Conservation (phyloP, 805 yeast species). For the Pichia paraexigua region DNA sequence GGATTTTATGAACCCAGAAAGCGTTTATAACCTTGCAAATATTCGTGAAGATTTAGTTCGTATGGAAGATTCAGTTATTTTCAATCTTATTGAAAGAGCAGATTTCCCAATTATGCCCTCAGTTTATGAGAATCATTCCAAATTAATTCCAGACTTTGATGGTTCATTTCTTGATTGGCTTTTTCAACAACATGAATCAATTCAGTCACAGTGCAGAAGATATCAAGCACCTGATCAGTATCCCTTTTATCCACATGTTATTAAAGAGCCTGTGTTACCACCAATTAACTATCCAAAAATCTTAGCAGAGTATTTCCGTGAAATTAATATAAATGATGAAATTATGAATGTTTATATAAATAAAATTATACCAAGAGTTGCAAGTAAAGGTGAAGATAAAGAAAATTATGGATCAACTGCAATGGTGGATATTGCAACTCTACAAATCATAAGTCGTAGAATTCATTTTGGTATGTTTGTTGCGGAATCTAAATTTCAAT, state of each 20-base stretch:
- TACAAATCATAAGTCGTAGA: slow-evolving; percentile 84
- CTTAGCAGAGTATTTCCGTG: slow-evolving; percentile 65
- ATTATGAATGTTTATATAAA: slow-evolving; percentile 63
- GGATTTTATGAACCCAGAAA: slow-evolving; percentile 80
- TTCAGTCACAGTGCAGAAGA: slow-evolving; percentile 76
- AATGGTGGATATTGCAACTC: slow-evolving; percentile 71
- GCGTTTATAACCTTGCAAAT: slow-evolving; percentile 72
- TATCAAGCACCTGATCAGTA: slow-evolving; percentile 92
- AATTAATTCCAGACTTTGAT: slow-evolving; percentile 43
- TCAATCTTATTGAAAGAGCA: slow-evolving; percentile 86
- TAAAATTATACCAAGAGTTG: slow-evolving; percentile 66
- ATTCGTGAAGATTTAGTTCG: slow-evolving; percentile 79
- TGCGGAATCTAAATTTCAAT: slow-evolving; percentile 85
- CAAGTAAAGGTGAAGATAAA: slow-evolving; percentile 61
- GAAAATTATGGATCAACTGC: slow-evolving; percentile 89
- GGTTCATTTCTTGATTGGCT: slow-evolving; percentile 89
- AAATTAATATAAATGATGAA: slow-evolving; percentile 65
- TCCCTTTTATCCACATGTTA: slow-evolving; percentile 72
- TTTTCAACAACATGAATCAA: slow-evolving; percentile 62
- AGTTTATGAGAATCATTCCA: slow-evolving; percentile 53
- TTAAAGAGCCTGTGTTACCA: slow-evolving; percentile 68
- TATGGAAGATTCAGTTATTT: slow-evolving; percentile 95
- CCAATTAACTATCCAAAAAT: slow-evolving; percentile 69
- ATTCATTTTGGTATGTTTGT: slow-evolving; percentile 97
- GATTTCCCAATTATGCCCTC: slow-evolving; percentile 73